Percentiles rank a stretch among this genome's conserved stretches.
These are phyloP conservation scores for Helianthus tuberosus DNA, from an alignment of 129 eudicot species.

Conservation along the genomic window DNA sequence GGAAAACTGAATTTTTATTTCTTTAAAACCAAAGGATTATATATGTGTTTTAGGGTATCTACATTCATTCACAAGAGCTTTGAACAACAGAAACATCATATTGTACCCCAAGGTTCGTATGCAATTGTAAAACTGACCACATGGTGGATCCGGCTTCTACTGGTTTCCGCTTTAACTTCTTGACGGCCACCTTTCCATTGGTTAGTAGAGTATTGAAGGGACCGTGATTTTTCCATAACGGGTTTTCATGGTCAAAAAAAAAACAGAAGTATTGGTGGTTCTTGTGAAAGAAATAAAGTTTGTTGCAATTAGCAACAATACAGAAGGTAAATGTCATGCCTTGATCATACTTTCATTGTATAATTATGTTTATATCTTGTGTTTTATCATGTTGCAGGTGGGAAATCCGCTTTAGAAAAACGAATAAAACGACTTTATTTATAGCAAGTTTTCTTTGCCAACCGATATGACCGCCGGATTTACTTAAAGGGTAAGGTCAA, in stretches of 20 bases:
- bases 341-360: background rate
- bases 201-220: no score
- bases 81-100: constrained; percentile 32
- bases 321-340: constrained; percentile 41
- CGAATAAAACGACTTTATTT: constrained; percentile 50
- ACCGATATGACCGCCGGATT: constrained; percentile 76
- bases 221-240: no score
- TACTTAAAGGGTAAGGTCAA: constrained; percentile 49
- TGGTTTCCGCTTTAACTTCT: no score
- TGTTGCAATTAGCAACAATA: constrained; percentile 33
- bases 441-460: constrained; percentile 82
- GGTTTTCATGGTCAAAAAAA: no score
- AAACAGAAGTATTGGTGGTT: no score
- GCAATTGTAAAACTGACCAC: no score
- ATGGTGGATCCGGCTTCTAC: no score
- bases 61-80: constrained; percentile 28
- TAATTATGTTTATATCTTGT: background rate
- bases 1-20: constrained; percentile 18
- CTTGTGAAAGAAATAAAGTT: constrained; percentile 56
- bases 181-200: no score
- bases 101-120: constrained; percentile 19
- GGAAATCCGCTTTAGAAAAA: constrained; percentile 44
- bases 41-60: constrained; percentile 70
- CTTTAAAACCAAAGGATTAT: constrained; percentile 52
- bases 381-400: constrained; percentile 18